These are phyloP conservation scores for Flaveria linearis DNA, from an alignment of 129 eudicot species.

Conservation along the genomic window DNA sequence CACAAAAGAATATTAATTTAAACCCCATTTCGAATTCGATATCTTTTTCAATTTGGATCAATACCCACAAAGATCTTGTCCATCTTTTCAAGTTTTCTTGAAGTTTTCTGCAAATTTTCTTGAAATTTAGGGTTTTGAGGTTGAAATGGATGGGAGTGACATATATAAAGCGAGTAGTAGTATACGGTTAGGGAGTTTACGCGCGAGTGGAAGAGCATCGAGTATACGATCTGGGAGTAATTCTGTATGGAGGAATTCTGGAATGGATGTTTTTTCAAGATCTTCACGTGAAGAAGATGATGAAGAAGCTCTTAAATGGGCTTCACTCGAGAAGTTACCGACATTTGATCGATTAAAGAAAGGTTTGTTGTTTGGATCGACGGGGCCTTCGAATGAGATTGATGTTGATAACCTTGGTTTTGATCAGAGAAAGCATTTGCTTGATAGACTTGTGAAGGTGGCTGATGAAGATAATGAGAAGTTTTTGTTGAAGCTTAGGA, in stretches of 20 bases:
- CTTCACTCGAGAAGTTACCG: constrained; percentile 82
- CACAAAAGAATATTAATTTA: background rate
- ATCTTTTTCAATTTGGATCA: background rate
- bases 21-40: background rate
- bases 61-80: background rate
- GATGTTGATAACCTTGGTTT: constrained; percentile 60
- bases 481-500: constrained; percentile 65
- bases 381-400: constrained; percentile 52
- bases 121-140: background rate
- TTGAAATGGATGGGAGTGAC: constrained; percentile 38
- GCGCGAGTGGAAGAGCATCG: constrained; percentile 27
- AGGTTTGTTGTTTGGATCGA: constrained; percentile 63
- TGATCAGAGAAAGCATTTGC: constrained; percentile 48
- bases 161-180: constrained; percentile 40
- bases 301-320: constrained; percentile 93
- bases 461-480: constrained; percentile 82
- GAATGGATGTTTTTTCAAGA: constrained; percentile 54
- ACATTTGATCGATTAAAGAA: constrained; percentile 74
- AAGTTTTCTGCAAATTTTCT: background rate
- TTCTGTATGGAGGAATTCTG: constrained; percentile 53
- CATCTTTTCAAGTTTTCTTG: background rate
- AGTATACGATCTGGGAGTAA: constrained; percentile 54
- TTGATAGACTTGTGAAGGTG: constrained; percentile 62
- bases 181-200: constrained; percentile 34
- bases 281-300: constrained; percentile 70